phyloP scores from a whole-genome alignment of 352 stramenopile genomes.

The Globisporangium paroecandrum region DNA sequence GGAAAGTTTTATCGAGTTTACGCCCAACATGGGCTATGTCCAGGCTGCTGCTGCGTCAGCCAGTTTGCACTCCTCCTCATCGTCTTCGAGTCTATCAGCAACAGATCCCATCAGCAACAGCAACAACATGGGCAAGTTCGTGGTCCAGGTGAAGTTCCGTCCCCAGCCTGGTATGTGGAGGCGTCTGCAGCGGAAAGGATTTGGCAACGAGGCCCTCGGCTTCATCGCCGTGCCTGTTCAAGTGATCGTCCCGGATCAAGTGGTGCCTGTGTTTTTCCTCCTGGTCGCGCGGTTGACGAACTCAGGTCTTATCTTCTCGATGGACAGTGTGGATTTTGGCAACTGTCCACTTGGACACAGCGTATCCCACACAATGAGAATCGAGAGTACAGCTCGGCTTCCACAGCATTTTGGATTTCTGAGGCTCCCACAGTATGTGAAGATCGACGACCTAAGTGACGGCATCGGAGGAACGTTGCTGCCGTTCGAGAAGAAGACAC shows the following conservation, averaged over 20 bases:
- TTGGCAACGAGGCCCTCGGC: slow-evolving; percentile 32
- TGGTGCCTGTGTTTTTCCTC: slow-evolving; percentile 38
- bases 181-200: slow-evolving; percentile 35
- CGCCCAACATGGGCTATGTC: slow-evolving; percentile 83
- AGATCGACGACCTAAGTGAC: slow-evolving; percentile 21
- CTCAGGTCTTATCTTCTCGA: slow-evolving; percentile 17
- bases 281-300: slow-evolving; percentile 32
- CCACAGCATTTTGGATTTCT: slow-evolving; percentile 36
- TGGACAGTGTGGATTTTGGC: slow-evolving; percentile 30
- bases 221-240: slow-evolving; percentile 45
- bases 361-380: slow-evolving; percentile 24
- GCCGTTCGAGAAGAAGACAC: slow-evolving; percentile 22
- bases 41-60: slow-evolving; percentile 32
- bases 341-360: slow-evolving; percentile 37
- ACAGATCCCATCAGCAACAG: background rate
- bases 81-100: background rate
- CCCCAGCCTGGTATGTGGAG: slow-evolving; percentile 46
- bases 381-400: slow-evolving; percentile 30
- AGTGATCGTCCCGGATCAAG: slow-evolving; percentile 62
- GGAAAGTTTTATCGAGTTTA: slow-evolving; percentile 65
- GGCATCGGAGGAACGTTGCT: slow-evolving; percentile 33
- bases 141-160: slow-evolving; percentile 70
- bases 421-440: slow-evolving; percentile 25
- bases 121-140: slow-evolving; percentile 35
- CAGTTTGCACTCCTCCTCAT: background rate